These are phyloP conservation scores for Colletotrichum eremochloae DNA, from an alignment of 2,329 filamentous ascomycete species.

Conservation along the genomic window DNA sequence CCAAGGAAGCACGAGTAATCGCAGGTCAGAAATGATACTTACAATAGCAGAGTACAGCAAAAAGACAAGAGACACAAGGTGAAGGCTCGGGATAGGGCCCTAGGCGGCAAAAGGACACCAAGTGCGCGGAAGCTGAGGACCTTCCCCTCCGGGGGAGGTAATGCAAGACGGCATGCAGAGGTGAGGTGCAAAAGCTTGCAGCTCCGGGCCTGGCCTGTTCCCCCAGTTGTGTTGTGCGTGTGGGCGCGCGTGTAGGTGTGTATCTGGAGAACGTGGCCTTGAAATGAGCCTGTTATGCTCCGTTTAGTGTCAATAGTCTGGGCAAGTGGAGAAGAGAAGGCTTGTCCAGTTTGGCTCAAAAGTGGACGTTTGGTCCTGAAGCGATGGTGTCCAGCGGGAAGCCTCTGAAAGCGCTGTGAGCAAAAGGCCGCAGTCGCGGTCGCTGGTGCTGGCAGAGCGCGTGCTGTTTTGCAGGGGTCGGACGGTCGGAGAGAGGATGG, in stretches of 20 bases:
- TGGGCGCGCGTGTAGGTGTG: background rate
- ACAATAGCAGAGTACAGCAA: conserved; percentile 32
- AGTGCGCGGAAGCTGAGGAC: conserved; percentile 26
- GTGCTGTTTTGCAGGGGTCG: conserved; percentile 3
- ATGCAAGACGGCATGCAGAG: conserved; percentile 9
- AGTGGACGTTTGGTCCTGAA: conserved; percentile 4
- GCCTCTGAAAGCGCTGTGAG: conserved; percentile 15
- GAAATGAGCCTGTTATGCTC: background rate
- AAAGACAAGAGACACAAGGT: conserved; percentile 19
- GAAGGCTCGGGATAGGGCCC: conserved; percentile 14
- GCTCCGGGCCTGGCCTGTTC: conserved; percentile 2
- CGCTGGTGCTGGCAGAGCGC: conserved; percentile 5
- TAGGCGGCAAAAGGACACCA: conserved; percentile 7
- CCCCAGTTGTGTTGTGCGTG: background rate
- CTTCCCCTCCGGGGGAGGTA: conserved; percentile 27
- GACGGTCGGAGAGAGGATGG: conserved; percentile 12
- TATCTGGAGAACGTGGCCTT: background rate
- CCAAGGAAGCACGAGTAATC: background rate
- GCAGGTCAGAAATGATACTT: background rate
- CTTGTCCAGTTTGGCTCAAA: conserved; percentile 6
- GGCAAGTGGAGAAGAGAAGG: background rate
- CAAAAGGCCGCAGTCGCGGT: background rate
- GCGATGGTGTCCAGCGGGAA: background rate
- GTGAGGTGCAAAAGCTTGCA: conserved; percentile 25
- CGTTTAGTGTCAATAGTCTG: background rate